Percentiles rank a stretch among this genome's conserved stretches.
Conservation (phyloP, 257 asterid species). For the Nicotiana sylvestris region DNA sequence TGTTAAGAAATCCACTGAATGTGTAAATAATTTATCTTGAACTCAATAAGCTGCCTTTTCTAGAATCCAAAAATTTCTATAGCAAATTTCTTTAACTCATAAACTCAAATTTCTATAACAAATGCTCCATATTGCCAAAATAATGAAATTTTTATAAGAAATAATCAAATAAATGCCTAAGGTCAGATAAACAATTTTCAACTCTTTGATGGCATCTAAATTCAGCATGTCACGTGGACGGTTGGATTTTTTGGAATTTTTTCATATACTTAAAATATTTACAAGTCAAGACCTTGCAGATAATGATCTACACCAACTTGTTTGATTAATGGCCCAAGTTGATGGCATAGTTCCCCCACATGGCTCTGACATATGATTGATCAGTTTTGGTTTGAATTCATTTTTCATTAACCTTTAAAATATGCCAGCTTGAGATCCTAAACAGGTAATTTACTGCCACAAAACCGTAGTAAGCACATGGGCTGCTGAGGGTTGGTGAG, state of each 20-base stretch:
- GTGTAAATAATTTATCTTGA: no score
- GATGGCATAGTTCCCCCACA: neutral
- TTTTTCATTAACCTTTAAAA: neutral
- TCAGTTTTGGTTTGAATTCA: neutral
- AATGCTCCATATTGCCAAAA: neutral
- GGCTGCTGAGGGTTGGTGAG: neutral
- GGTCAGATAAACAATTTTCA: neutral
- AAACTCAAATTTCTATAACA: neutral
- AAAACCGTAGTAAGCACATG: neutral
- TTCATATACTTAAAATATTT: neutral
- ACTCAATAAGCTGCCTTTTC: no score
- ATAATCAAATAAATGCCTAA: neutral
- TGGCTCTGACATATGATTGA: neutral
- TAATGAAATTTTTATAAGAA: neutral
- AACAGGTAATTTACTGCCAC: neutral
- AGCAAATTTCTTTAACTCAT: no score
- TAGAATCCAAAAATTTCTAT: no score
- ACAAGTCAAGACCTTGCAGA: neutral
- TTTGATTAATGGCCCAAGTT: neutral
- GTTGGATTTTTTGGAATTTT: neutral
- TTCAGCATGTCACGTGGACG: neutral
- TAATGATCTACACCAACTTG: neutral
- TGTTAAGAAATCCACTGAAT: no score
- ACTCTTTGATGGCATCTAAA: neutral
- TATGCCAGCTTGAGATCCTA: neutral